Evolutionary conservation across 2,329 filamentous ascomycete genomes (phyloP), one percentile per base, ranked within the genome.

Genomic region (Trichoderma breve): DNA sequence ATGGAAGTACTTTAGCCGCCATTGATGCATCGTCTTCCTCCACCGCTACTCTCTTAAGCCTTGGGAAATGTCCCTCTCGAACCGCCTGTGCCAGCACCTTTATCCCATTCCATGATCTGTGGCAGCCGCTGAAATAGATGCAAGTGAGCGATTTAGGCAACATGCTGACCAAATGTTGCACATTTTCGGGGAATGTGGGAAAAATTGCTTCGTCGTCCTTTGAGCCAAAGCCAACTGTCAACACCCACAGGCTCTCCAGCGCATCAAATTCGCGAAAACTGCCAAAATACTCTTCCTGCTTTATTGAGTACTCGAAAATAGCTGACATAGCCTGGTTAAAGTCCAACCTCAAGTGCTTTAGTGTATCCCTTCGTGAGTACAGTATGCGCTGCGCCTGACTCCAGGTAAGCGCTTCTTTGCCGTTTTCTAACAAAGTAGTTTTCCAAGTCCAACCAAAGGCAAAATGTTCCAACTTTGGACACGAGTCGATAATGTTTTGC

Each of bases 141-240:
- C 18, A 60, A 24, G 24, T 24, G 4, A 62, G 32, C 43, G 63
- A 65, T 32, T 4, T 6, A 6, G n/a, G 39, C 8, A 65, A 4
- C 12, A 61, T 32, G 0, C 4, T 30, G 7, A 61, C 30, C 32
- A 61, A 1, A 0, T 61, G 18, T 2, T 4, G 2, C 5, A 7
- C 28, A 24, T 5, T 3, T 9, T 11, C 11, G 1, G 58, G 58
- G 4, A 36, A 61, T 36, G 3, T 14, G 12, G 30, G 5, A 14
- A 36, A 14, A 6, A 2, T 15, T 3, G 0, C 11, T 0, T 3
- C 1, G 30, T 32, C 26, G 14, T 7, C 15, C 7, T 4, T 1
- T 6, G 6, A 8, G 53, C 26, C 26, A 6, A 58, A 58, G 8
- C 24, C 1, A 2, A 0, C 7, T 11, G 26, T n/a, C 3, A 9